Conservation (phyloP, 2,329 filamentous ascomycete species). For the Leptoxyphium fumago region DNA sequence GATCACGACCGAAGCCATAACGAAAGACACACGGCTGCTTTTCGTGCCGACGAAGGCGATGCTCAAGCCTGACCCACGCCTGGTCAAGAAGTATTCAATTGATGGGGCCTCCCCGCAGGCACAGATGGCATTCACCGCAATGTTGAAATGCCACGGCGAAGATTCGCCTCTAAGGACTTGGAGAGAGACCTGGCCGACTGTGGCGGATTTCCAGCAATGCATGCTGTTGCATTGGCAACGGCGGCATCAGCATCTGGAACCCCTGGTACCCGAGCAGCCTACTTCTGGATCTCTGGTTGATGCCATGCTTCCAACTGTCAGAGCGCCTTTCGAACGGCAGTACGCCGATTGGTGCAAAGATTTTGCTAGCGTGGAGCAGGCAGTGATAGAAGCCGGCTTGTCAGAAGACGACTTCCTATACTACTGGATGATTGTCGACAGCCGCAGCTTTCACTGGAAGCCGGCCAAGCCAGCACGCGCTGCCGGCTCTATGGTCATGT, state of each 20-base stretch:
- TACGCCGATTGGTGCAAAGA: slow-evolving; percentile 16
- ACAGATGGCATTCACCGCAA: slow-evolving; percentile 43
- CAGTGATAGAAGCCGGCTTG: slow-evolving; percentile 4
- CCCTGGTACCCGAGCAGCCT: neutral
- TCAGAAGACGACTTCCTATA: slow-evolving; percentile 34
- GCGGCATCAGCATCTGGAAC: neutral
- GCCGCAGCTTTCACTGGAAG: slow-evolving; percentile 45
- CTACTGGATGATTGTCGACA: slow-evolving; percentile 47
- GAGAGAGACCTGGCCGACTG: slow-evolving; percentile 41
- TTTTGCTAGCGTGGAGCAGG: slow-evolving; percentile 4
- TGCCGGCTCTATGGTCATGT: slow-evolving; percentile 50
- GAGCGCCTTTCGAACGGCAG: slow-evolving; percentile 18
- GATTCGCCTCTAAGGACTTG: slow-evolving; percentile 7
- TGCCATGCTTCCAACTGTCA: slow-evolving; percentile 23
- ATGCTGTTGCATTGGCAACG: slow-evolving; percentile 43
- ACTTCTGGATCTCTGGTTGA: slow-evolving; percentile 20
- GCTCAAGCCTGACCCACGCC: slow-evolving; percentile 44
- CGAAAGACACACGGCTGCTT: slow-evolving; percentile 47
- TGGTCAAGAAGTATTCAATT: slow-evolving; percentile 28
- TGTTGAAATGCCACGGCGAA: slow-evolving; percentile 5
- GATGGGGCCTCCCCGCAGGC: slow-evolving; percentile 37
- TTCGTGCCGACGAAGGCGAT: slow-evolving; percentile 50
- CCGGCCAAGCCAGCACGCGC: slow-evolving; percentile 24
- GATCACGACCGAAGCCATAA: slow-evolving; percentile 50
- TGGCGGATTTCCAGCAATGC: slow-evolving; percentile 41